Base-by-base conservation (phyloP, 1,284 basidiomycete genomes). In the Irpex rosettiformis region DNA sequence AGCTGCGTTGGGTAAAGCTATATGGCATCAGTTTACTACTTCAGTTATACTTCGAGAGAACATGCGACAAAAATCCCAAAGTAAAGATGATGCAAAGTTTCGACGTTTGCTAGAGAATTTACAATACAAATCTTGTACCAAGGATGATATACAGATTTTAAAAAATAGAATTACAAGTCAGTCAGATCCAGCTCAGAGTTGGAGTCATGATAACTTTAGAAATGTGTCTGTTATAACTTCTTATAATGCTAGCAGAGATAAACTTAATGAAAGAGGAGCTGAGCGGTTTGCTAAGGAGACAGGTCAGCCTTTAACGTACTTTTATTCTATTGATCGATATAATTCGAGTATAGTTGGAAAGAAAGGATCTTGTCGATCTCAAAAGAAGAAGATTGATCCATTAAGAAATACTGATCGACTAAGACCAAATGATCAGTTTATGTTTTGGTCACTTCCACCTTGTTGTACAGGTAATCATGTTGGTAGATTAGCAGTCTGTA, bases 51-150 rank as follows among this genome's bases (percentile, higher is more conserved):
- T 70, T 10, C 54, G 62, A 1, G 8, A 66, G 43, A 67, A 69
- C 47, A 69, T 69, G 75, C 11, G 73, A 8, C 75, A 77, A 55
- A 58, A 52, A 3, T 56, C 24, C 0, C 55, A 65, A 27, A 63
- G 62, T 5, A 13, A 33, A 5, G 64, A 68, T 0, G 74, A 76
- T 63, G 18, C 21, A 1, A 63, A 61, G 27, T 66, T 75, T 6
- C 54, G 71, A n/a, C 61, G 29, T 0, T 69, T 70, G 0, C 54
- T 77, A 1, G 65, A 33, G 16, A 63, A 18, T 54, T 70, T 75
- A 72, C 22, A 70, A 8, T 75, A 74, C 60, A 67, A 63, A 30
- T 58, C 67, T 0, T 77, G 75, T 53, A 75, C 72, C 1, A 1
- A 40, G 0, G 66, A 66, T 3, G 73, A 78, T 56, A 60, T 77